Base-by-base conservation (phyloP, 129 eudicot genomes). In the Solidago caesia region DNA sequence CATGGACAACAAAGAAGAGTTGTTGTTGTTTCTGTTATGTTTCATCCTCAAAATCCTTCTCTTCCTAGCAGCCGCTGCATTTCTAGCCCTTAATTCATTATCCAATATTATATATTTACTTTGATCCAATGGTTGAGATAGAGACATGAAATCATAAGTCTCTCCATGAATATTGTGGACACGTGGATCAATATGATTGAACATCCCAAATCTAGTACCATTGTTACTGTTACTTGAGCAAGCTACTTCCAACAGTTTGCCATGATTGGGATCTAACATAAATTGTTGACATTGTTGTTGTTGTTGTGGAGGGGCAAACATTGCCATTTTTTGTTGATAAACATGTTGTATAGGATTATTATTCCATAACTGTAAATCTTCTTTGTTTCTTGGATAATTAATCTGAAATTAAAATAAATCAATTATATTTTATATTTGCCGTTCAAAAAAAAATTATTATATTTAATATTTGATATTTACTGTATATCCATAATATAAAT, bases 21-120 rank as follows among this genome's bases (percentile, higher is more conserved):
- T 33, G 27, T 56, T 33, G 27, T 56, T 56, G 52, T 69, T 85
- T 77, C 69, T 85, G 75, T 15, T 76, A 75, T 80, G 81, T 75
- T 82, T 88, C 58, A 77, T 63, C 81, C 74, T 77, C 12, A 75
- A 67, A 44, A 82, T 77, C 77, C 87, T 80, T n/a, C 55, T 65
- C 83, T 77, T 80, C 57, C 89, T 74, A 1, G 85, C 91, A 14
- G 82, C 87, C 7, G 84, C 91, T 14, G 87, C 76, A 33, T 42
- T 77, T 48, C 77, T 77, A 14, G 60, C 73, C 75, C 71, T 79
- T 45, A 67, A 43, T 53, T 75, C 77, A 71, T 75, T 71, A 70
- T 75, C 77, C 81, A 70, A 70, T 33, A 53, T 12, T 63, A 75
- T 5, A 60, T 64, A 70, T 66, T 59, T 76, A 56, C 72, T 65